Conservation (phyloP, 495 filamentous ascomycete species). For the Aspergillus asperescens region DNA sequence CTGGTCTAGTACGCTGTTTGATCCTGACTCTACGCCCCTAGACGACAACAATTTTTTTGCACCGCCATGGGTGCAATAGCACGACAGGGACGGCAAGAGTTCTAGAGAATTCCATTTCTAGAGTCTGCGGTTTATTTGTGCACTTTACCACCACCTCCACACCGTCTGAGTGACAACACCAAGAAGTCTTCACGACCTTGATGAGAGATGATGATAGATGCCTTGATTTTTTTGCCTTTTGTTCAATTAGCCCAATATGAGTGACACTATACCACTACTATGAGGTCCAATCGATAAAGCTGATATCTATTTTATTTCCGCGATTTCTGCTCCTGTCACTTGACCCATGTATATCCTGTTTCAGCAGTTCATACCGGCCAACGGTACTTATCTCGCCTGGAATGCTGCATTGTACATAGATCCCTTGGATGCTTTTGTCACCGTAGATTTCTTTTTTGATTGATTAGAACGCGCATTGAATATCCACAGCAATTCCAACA, state of each 20-base stretch:
- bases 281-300: conserved; percentile 34
- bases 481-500: not conserved
- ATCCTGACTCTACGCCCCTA: conserved; percentile 28
- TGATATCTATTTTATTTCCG: not conserved
- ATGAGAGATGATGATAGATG: conserved; percentile 53
- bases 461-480: not conserved
- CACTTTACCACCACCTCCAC: conserved; percentile 47
- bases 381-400: not conserved
- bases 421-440: not conserved
- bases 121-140: conserved; percentile 21
- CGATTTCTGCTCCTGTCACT: not conserved
- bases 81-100: conserved; percentile 2
- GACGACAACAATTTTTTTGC: conserved; percentile 29
- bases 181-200: conserved; percentile 44
- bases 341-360: not conserved
- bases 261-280: conserved; percentile 28
- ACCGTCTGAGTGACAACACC: conserved; percentile 28
- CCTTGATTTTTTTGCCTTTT: conserved; percentile 33
- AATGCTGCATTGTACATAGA: conserved; percentile 11
- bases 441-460: conserved; percentile 6
- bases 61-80: conserved; percentile 37
- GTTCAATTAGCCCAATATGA: conserved; percentile 40
- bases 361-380: not conserved
- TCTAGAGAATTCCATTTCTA: not conserved
- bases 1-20: conserved; percentile 37